Evolutionary conservation across 768 basidiomycete species (phyloP).

Genomic region (Hericium rajendrae): DNA sequence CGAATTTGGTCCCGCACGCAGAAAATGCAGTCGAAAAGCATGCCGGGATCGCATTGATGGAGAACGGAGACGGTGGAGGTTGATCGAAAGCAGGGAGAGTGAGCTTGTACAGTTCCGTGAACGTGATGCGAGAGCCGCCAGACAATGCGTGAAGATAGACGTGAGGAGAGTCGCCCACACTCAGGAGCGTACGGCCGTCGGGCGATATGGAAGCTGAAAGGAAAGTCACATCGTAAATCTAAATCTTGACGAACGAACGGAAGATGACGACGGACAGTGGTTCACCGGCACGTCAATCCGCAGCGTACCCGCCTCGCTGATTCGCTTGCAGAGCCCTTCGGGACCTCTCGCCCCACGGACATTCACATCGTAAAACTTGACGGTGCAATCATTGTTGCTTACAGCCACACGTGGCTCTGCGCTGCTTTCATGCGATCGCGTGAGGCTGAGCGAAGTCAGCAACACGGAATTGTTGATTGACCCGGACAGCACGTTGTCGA

Average conservation of each 20-base stretch:
- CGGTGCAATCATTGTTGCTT: constrained; percentile 78
- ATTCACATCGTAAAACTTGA: constrained; percentile 74
- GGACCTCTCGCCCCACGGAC: constrained; percentile 28
- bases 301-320: constrained; percentile 44
- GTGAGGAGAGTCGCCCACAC: constrained; percentile 84
- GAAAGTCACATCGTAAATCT: constrained; percentile 5
- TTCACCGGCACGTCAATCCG: constrained; percentile 66
- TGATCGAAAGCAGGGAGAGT: constrained; percentile 44
- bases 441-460: constrained; percentile 53
- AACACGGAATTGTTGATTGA: constrained; percentile 79
- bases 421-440: constrained; percentile 50
- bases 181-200: constrained; percentile 77
- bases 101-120: constrained; percentile 61
- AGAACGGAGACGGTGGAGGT: constrained; percentile 7
- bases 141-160: constrained; percentile 75
- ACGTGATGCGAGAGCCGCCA: constrained; percentile 50
- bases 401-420: constrained; percentile 71
- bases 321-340: constrained; percentile 29
- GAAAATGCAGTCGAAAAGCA: constrained; percentile 79
- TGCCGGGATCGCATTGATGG: constrained; percentile 38
- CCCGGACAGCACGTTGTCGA: constrained; percentile 41
- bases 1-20: constrained; percentile 66
- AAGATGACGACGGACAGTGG: constrained; percentile 49
- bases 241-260: not conserved
- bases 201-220: constrained; percentile 77